Evolutionary conservation across 2,329 filamentous ascomycete species (phyloP), one percentile per base, ranked within the genome.

Genomic region (Pseudocercospora crystallina): DNA sequence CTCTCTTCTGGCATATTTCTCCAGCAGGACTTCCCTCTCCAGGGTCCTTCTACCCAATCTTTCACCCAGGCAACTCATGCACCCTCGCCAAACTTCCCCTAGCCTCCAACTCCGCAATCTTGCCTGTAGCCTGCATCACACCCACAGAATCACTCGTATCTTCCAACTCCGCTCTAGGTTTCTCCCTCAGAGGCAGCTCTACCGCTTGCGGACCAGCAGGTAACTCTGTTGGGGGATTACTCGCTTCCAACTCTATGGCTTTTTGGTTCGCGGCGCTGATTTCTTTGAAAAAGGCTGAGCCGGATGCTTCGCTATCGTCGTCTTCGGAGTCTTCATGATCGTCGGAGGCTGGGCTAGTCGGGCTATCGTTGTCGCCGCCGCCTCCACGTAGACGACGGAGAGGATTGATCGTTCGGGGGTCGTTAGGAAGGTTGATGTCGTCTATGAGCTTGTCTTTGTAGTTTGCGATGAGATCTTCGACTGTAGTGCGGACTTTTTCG

Each of bases 381-480:
- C 30, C 41, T 14, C 41, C 41, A 20, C 41, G 41, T 11, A 43
- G 11, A 3, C 20, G 20, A 4, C 20, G 20, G 20, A 26, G 20
- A 4, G 20, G 20, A 7, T 34, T 43, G 13, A 43, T 32, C 5
- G 41, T 20, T 33, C 36, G 35, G 14, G 39, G 11, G 5, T 48
- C 46, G 12, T 13, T 42, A 8, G 59, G 54, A 35, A 60, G 17
- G 30, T 56, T 49, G 31, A 57, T 51, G 31, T 53, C 56, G 32
- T 61, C 49, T 47, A 61, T 59, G 9, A 59, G 40, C 20, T 51
- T 53, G 37, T 60, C 56, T 34, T 60, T 59, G 56, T 59, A 62
- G 3, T 20, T 54, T 14, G 44, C 49, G 20, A 60, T 42, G 17
- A 61, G 53, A 4, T 38, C 51, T 38, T 61, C 50, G 9, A 63